Conservation (phyloP, 2,329 filamentous ascomycete species). For the Curvularia sp. region DNA sequence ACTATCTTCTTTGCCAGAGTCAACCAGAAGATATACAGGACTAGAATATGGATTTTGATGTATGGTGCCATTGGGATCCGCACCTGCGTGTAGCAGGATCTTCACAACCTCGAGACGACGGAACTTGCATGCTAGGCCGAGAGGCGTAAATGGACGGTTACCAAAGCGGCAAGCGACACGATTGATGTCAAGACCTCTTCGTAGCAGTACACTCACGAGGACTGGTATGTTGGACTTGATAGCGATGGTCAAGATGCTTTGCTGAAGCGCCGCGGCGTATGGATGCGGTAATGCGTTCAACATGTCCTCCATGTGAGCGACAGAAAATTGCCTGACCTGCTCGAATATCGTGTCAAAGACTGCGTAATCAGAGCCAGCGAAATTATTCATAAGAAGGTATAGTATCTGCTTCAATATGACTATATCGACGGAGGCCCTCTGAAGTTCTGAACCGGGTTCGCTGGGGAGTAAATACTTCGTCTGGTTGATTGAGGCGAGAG, state of each 20-base stretch:
- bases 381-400: slow-evolving; percentile 19
- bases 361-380: slow-evolving; percentile 6
- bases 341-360: slow-evolving; percentile 15
- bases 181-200: slow-evolving; percentile 1
- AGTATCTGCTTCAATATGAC: slow-evolving; percentile 17
- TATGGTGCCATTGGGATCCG: not conserved
- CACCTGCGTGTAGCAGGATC: not conserved
- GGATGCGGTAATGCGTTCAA: slow-evolving; percentile 11
- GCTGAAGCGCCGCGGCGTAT: slow-evolving; percentile 10
- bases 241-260: slow-evolving; percentile 19
- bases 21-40: not conserved
- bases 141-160: not conserved
- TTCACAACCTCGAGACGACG: not conserved
- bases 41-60: too few relatives aligned
- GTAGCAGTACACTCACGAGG: slow-evolving; percentile 1
- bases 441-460: slow-evolving; percentile 5
- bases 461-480: slow-evolving; percentile 12
- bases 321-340: slow-evolving; percentile 11
- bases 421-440: slow-evolving; percentile 2
- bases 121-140: slow-evolving; percentile 4
- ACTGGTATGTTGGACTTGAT: slow-evolving; percentile 12
- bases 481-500: not conserved
- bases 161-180: not conserved
- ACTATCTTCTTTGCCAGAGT: not conserved
- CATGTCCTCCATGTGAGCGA: slow-evolving; percentile 10